Evolutionary conservation across 495 filamentous ascomycete genomes (phyloP).

Genomic region (Aspergillus bridgeri): DNA sequence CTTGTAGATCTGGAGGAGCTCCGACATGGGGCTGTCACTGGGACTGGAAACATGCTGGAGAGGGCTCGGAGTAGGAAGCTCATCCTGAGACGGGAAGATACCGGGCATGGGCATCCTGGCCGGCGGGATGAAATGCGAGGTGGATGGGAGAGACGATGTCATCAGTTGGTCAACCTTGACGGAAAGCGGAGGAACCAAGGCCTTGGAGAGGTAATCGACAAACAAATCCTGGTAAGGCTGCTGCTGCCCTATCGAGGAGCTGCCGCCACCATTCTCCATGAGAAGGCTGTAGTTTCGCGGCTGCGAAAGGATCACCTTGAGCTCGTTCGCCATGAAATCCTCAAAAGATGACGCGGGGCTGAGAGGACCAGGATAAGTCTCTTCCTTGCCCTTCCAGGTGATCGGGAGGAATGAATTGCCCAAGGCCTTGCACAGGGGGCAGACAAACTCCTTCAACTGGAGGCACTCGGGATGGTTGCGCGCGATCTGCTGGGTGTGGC

Average conservation of each 20-base stretch:
- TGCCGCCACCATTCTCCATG: conserved; percentile 37
- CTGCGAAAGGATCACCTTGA: conserved; percentile 33
- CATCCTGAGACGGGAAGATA: conserved; percentile 40
- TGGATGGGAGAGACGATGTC: conserved; percentile 29
- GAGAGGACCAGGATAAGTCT: conserved; percentile 68
- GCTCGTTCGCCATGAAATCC: conserved; percentile 42
- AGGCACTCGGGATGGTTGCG: conserved; percentile 84
- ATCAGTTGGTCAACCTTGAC: conserved; percentile 52
- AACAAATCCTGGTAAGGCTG: conserved; percentile 57
- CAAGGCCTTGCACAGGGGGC: conserved; percentile 95
- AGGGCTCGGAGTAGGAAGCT: conserved; percentile 28
- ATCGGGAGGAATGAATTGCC: conserved; percentile 95
- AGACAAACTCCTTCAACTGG: conserved; percentile 81
- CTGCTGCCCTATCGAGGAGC: conserved; percentile 13
- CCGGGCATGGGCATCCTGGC: conserved; percentile 47
- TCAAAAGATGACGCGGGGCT: conserved; percentile 57
- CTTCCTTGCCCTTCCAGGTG: conserved; percentile 89
- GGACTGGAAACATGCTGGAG: conserved; percentile 34
- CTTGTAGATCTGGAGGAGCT: conserved; percentile 77
- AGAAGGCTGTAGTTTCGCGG: conserved; percentile 35
- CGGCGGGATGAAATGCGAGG: conserved; percentile 24
- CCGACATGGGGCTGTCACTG: conserved; percentile 50
- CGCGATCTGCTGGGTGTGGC: conserved; percentile 88
- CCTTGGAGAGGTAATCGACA: conserved; percentile 56
- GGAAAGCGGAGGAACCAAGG: conserved; percentile 58